Conservation (phyloP, 2,329 filamentous ascomycete genomes). For the Colletotrichum lindemuthianum region DNA sequence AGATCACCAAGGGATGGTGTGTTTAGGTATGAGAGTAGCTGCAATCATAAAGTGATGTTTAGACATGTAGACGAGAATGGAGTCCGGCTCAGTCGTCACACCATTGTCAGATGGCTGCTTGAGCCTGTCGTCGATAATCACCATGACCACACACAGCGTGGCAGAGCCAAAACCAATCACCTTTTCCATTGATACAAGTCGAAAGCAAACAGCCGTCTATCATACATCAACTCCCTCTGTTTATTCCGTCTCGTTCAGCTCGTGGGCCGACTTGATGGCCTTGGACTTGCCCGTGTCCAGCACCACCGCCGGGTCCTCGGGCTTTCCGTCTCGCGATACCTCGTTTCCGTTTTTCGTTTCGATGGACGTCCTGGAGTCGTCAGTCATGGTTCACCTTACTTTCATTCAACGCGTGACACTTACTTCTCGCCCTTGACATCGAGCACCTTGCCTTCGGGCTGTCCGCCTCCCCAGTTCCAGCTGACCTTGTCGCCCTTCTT, state of each 20-base stretch:
- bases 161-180: too few species aligned
- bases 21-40: too few species aligned
- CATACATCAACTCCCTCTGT: background rate
- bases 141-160: too few species aligned
- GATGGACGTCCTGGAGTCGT: constrained; percentile 46
- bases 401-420: constrained; percentile 27
- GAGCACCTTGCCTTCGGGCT: constrained; percentile 55
- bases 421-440: constrained; percentile 56
- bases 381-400: background rate
- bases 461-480: constrained; percentile 57
- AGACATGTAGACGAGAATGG: too few species aligned
- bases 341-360: constrained; percentile 54
- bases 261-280: constrained; percentile 52
- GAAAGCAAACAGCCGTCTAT: background rate
- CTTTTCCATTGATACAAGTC: too few species aligned
- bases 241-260: constrained; percentile 43
- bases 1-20: too few species aligned
- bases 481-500: constrained; percentile 55
- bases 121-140: too few species aligned
- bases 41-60: too few species aligned
- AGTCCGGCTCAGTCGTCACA: too few species aligned
- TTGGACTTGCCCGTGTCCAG: constrained; percentile 51
- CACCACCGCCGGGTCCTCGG: constrained; percentile 55
- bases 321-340: constrained; percentile 51
- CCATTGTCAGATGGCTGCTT: too few species aligned